These are phyloP conservation scores for Trypanosoma rangeli DNA, from an alignment of 208 protist species.

Conservation along the genomic window DNA sequence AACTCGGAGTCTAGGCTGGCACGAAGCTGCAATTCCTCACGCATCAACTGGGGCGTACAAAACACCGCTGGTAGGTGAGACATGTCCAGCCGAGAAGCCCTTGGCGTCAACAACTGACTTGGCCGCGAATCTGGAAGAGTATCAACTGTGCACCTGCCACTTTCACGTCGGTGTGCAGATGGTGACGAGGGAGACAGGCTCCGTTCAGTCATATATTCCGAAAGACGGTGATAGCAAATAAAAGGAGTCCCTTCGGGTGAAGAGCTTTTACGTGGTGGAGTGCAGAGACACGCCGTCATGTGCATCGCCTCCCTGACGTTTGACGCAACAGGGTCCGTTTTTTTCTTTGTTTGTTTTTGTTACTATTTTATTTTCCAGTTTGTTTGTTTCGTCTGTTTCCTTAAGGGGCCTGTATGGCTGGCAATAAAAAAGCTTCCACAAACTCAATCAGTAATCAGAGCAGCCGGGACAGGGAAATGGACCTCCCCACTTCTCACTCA, in stretches of 20 bases:
- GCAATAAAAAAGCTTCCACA: too few relatives aligned
- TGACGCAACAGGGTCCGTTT: neutral
- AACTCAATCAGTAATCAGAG: too few relatives aligned
- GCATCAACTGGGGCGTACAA: conserved; percentile 64
- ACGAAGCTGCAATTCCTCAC: conserved; percentile 44
- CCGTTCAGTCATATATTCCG: conserved; percentile 24
- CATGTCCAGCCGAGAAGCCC: conserved; percentile 7
- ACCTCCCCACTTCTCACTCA: too few relatives aligned
- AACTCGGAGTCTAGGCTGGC: conserved; percentile 61
- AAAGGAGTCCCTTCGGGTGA: conserved; percentile 21
- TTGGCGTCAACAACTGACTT: conserved; percentile 25
- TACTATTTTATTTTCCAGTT: neutral
- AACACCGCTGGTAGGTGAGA: conserved; percentile 26
- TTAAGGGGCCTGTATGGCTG: neutral
- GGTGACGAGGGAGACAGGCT: conserved; percentile 19
- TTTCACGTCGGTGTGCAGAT: neutral
- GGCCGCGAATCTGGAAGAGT: neutral
- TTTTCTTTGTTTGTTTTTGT: neutral
- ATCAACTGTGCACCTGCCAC: neutral
- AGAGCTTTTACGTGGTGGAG: conserved; percentile 24
- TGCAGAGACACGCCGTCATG: conserved; percentile 34
- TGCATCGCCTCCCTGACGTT: neutral
- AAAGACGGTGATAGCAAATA: conserved; percentile 30
- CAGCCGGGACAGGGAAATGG: too few relatives aligned
- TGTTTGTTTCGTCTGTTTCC: neutral